Evolutionary conservation across 805 yeast species (phyloP), one percentile per base, ranked within the genome.

Genomic region (Ogataea henricii): DNA sequence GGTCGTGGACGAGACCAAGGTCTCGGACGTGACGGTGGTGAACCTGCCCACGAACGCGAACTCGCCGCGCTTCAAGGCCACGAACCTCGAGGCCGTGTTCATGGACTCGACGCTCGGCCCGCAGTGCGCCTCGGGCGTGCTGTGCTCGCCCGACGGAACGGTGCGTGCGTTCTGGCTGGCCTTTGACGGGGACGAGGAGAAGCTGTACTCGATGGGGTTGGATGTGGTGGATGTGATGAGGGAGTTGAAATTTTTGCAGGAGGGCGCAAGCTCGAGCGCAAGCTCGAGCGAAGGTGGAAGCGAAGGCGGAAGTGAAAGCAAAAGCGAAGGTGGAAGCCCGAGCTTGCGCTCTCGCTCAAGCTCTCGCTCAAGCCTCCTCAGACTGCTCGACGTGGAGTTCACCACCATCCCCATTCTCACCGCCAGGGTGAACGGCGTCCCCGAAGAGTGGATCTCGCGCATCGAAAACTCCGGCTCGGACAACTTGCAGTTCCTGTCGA

Each of bases 81-180:
- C 91, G 3, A 89, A 89, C 60, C 67, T 89, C 39, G 96, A 89
- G 59, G 83, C 89, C 23, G 72, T 89, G 20, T 72, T 87, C 10
- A 76, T 89, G 36, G 96, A 91, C 59, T 83, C 88, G 33, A 81
- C 79, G 47, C 66, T 85, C 42, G 79, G 88, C 40, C 79, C 79
- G 37, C 89, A 86, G 52, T 88, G 96, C 67, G 56, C 59, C 8
- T 78, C 94, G 3, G 97, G 97, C 56, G 77, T 89, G 3, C 66
- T 91, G 36, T 84, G 87, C 4, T 90, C 87, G 62, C 66, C 75
- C 35, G 87, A 85, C 59, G 97, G 97, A 10, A 78, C 83, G 0
- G 78, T 91, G 10, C 78, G 92, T 52, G 96, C 94, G 0, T 69
- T 91, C 47, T 91, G 97, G 97, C 66, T 90, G 52, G 78, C 92